Evolutionary conservation across 257 asterid species (phyloP).

Genomic region (Lavandula angustifolia): DNA sequence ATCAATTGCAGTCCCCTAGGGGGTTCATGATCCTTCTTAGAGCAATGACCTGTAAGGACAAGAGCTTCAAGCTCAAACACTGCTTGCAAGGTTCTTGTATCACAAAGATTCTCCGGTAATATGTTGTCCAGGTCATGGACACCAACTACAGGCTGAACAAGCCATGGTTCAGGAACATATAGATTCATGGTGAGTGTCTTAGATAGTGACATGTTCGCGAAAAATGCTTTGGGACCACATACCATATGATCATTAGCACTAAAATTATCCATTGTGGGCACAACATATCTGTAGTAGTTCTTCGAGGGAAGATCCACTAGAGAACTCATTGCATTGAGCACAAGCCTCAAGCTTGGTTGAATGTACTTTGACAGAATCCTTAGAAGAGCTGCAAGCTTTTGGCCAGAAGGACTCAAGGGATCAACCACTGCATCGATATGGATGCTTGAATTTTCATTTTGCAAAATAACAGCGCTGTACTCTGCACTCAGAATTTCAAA

Average conservation of each 20-base stretch:
- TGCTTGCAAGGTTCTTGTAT: conserved; percentile 89
- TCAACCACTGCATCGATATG: conserved; percentile 97
- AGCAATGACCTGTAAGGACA: conserved; percentile 97
- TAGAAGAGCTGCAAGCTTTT: conserved; percentile 89
- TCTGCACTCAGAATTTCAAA: conserved; percentile 84
- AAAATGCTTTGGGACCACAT: conserved; percentile 90
- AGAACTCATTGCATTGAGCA: conserved; percentile 96
- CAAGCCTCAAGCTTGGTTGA: conserved; percentile 94
- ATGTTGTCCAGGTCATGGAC: conserved; percentile 95
- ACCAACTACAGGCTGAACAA: conserved; percentile 89
- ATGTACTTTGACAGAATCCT: conserved; percentile 70
- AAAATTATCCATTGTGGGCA: conserved; percentile 94
- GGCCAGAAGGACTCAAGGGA: conserved; percentile 98
- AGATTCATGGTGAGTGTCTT: conserved; percentile 99
- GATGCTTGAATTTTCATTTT: conserved; percentile 75
- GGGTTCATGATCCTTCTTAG: conserved; percentile 95
- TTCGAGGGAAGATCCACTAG: conserved; percentile 96
- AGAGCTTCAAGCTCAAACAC: conserved; percentile 97
- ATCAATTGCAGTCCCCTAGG: conserved; percentile 97
- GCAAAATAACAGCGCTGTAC: conserved; percentile 82
- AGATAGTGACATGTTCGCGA: conserved; percentile 92
- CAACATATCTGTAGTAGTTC: conserved; percentile 97
- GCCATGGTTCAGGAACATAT: conserved; percentile 99
- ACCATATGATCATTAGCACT: conserved; percentile 68
- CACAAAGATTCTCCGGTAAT: conserved; percentile 90